Percentiles rank a stretch among this genome's conserved stretches.
phyloP scores from a whole-genome alignment of 192 early-diverging fungal species.

The Coemansia sp. region DNA sequence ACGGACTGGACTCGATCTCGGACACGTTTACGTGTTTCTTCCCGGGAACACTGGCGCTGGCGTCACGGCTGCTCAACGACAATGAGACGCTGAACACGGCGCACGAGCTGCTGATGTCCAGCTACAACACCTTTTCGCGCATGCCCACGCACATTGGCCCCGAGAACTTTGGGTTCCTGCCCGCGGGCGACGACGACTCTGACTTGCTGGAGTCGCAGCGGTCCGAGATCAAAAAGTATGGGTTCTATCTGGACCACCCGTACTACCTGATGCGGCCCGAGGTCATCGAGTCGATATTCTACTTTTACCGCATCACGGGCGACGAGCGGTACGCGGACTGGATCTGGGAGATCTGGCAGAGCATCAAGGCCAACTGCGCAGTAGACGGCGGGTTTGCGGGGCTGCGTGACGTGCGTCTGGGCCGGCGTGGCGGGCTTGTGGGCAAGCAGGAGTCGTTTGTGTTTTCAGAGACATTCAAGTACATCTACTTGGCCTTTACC shows the following conservation, averaged over 20 bases:
- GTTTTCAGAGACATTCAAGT: conserved; percentile 95
- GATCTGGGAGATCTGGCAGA: conserved; percentile 84
- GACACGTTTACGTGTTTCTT: conserved; percentile 53
- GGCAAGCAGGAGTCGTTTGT: conserved; percentile 72
- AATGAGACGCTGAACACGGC: conserved; percentile 32
- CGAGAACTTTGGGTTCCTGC: conserved; percentile 51
- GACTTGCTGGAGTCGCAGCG: conserved; percentile 32
- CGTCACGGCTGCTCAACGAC: conserved; percentile 41
- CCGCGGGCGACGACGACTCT: conserved; percentile 38
- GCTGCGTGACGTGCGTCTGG: conserved; percentile 48
- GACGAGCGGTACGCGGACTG: conserved; percentile 75
- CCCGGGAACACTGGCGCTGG: conserved; percentile 51
- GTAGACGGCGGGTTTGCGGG: conserved; percentile 69
- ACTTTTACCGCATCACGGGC: conserved; percentile 85
- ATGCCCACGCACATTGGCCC: conserved; percentile 53
- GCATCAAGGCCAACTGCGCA: conserved; percentile 75
- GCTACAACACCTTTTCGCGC: conserved; percentile 45
- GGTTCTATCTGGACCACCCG: conserved; percentile 46
- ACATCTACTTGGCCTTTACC: conserved; percentile 84
- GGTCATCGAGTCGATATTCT: conserved; percentile 85
- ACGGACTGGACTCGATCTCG: conserved; percentile 48
- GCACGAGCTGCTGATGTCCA: conserved; percentile 33
- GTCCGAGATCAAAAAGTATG: conserved; percentile 44
- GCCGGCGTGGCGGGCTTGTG: conserved; percentile 32
- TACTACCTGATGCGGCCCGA: conserved; percentile 82